These are phyloP conservation scores for Fomitopsis pulvina DNA, from an alignment of 768 basidiomycete species.

Conservation along the genomic window DNA sequence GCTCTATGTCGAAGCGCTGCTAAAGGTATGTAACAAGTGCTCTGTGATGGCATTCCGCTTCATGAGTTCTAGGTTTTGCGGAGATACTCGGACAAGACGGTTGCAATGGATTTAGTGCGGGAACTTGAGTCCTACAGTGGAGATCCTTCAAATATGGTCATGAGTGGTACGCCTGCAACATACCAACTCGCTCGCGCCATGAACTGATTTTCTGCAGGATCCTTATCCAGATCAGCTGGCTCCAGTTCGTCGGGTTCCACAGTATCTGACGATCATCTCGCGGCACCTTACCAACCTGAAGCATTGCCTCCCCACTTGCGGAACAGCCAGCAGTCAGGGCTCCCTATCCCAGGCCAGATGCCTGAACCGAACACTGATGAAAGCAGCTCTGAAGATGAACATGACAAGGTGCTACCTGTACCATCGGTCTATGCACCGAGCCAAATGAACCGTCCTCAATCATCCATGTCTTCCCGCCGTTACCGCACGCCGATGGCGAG, in stretches of 20 bases:
- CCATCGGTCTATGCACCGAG: slow-evolving; percentile 25
- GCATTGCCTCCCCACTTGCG: slow-evolving; percentile 5
- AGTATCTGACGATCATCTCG: slow-evolving; percentile 37
- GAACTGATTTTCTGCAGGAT: slow-evolving; percentile 16
- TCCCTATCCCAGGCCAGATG: slow-evolving; percentile 5
- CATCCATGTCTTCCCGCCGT: slow-evolving; percentile 70
- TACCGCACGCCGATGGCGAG: slow-evolving; percentile 74
- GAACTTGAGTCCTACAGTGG: slow-evolving; percentile 76
- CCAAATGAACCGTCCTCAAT: slow-evolving; percentile 54
- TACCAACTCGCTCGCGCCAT: not conserved
- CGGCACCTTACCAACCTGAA: slow-evolving; percentile 9
- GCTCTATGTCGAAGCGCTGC: slow-evolving; percentile 81
- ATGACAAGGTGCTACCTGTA: slow-evolving; percentile 35
- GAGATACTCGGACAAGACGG: slow-evolving; percentile 79
- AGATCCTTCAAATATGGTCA: slow-evolving; percentile 55
- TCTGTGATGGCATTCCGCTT: not conserved
- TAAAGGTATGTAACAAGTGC: slow-evolving; percentile 52
- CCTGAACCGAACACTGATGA: slow-evolving; percentile 7
- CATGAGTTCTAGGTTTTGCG: slow-evolving; percentile 54
- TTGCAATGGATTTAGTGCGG: slow-evolving; percentile 65
- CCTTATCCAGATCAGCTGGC: slow-evolving; percentile 40
- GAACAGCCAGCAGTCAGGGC: not conserved
- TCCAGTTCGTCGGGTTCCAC: slow-evolving; percentile 66
- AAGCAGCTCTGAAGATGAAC: slow-evolving; percentile 28
- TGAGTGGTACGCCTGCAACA: slow-evolving; percentile 46